Evolutionary conservation across 148 eudicot genomes (phyloP).

Genomic region (Spergularia bocconei): DNA sequence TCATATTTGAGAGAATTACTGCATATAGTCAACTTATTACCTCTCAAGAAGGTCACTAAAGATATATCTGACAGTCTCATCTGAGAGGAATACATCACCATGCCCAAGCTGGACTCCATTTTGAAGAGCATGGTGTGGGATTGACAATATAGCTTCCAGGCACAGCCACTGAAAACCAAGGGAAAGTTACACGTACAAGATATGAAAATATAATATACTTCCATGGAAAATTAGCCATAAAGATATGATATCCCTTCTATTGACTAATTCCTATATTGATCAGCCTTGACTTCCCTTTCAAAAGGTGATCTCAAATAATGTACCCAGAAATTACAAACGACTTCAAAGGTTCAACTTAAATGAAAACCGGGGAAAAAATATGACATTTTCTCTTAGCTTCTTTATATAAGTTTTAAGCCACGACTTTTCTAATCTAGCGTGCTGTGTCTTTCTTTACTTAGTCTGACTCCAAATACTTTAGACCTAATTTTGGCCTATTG

Average conservation of each 20-base stretch:
- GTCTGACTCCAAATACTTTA: not conserved
- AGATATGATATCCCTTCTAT: not conserved
- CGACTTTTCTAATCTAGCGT: not conserved
- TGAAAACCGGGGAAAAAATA: too few relatives aligned
- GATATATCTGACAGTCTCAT: conserved; percentile 41
- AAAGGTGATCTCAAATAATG: not conserved
- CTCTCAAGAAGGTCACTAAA: conserved; percentile 83
- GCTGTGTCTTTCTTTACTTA: not conserved
- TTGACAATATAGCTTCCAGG: conserved; percentile 67
- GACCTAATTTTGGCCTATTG: not conserved
- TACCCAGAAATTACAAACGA: not conserved
- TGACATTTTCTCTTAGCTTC: too few relatives aligned
- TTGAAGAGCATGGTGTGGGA: conserved; percentile 48
- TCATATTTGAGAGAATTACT: not conserved
- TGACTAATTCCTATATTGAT: not conserved
- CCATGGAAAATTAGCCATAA: not conserved
- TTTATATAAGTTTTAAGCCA: too few relatives aligned
- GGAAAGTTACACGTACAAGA: not conserved
- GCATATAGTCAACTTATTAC: conserved; percentile 37
- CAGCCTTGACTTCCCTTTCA: not conserved
- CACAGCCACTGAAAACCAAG: conserved; percentile 65
- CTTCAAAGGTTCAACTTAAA: too few relatives aligned
- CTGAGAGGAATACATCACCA: conserved; percentile 48
- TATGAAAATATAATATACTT: not conserved
- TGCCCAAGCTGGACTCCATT: conserved; percentile 43